Base-by-base conservation (phyloP, 2,329 filamentous ascomycete species). In the Monilinia polystroma region DNA sequence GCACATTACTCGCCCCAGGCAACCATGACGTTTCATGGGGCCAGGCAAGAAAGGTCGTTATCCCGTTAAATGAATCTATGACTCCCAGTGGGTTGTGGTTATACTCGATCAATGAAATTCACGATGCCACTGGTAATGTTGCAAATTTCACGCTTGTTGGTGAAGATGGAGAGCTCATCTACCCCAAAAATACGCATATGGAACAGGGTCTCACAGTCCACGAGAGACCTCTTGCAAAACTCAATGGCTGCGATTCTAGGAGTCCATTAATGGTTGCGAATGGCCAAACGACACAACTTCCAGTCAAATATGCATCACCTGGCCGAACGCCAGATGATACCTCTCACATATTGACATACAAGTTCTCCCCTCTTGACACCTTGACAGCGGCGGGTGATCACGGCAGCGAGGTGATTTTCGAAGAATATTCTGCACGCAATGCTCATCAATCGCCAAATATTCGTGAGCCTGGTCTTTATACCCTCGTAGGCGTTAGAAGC, bases 41-140 rank as follows among this genome's bases (percentile, higher is more conserved):
- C 20, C 87, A 86, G 67, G 81, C 89, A 26, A 89, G 91, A 67
- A 88, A 81, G 52, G 87, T 99, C 47, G 84, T 84, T 12, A 92
- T 99, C 26, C 88, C 92, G 5, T 80, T 99, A 66, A 98, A 97
- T 75, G 96, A 99, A 78, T 93, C 93, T 6, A 87, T 99, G 80
- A 87, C 86, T 59, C 83, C 84, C 8, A 85, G 90, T 63, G 95
- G 94, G 20, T 84, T 87, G 63, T 98, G 94, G 93, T 84, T 90
- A 68, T 99, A 98, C 76, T 89, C 90, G 1, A 88, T 99, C 64
- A 92, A 97, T 72, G 92, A 97, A 77, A 92, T 99, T 11, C 87
- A 92, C 68, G 95, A 99, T 80, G 94, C 88, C 2, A 90, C 93
- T 72, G 93, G 93, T 57, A 99, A 99, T 73, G 80, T 90, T 49